Percentiles rank a stretch among this genome's conserved stretches.
Conservation (phyloP, 805 yeast species). For the Candida pini region DNA sequence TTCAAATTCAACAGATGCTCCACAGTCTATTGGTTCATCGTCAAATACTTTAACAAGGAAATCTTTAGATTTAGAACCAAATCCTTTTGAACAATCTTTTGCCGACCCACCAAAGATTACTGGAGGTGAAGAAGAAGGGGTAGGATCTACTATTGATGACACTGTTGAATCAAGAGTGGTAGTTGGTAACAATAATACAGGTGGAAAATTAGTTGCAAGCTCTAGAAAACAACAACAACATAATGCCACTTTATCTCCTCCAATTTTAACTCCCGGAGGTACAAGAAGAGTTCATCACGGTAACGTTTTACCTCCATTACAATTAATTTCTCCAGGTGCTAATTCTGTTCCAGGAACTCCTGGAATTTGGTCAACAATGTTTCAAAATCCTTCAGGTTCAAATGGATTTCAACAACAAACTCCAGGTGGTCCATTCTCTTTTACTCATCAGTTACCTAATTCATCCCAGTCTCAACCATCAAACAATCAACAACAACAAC, state of each 20-base stretch:
- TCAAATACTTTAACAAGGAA: conserved; percentile 3
- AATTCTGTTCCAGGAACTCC: conserved; percentile 46
- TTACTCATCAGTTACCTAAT: conserved; percentile 4
- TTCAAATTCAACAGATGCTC: not conserved
- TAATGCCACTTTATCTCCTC: conserved; percentile 25
- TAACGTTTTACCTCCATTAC: conserved; percentile 41
- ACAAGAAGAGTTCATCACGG: conserved; percentile 28
- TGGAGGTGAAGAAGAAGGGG: too few relatives aligned
- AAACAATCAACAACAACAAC: conserved; percentile 6
- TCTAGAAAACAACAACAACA: conserved; percentile 11
- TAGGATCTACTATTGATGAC: too few relatives aligned
- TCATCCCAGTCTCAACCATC: conserved; percentile 4
- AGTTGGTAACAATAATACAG: too few relatives aligned
- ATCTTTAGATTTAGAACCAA: conserved; percentile 61
- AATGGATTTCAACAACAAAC: conserved; percentile 10
- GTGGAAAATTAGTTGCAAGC: too few relatives aligned
- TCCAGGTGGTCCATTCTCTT: conserved; percentile 2
- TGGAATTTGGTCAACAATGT: conserved; percentile 44
- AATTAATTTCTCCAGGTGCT: conserved; percentile 40
- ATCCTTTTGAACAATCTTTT: conserved; percentile 92
- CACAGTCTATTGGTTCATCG: not conserved
- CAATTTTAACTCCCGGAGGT: conserved; percentile 52
- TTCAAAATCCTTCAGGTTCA: conserved; percentile 34
- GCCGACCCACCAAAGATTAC: too few relatives aligned
- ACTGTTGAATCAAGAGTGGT: too few relatives aligned